Evolutionary conservation across 2,329 filamentous ascomycete genomes (phyloP).

Genomic region (Domatiomyces catenatus): DNA sequence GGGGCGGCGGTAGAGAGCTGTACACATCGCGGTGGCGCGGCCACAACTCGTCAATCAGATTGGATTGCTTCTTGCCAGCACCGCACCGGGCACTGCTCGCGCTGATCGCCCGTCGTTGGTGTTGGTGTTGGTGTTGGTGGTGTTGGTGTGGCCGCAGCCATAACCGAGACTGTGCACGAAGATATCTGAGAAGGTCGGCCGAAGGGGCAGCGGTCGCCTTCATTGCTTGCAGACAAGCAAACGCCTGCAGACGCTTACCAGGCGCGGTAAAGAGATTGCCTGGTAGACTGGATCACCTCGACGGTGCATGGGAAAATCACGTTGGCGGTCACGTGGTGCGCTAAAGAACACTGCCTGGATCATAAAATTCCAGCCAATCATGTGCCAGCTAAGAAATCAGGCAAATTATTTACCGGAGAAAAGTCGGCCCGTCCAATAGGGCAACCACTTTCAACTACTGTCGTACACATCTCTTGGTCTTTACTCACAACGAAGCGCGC

Average conservation of each 20-base stretch:
- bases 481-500: neutral
- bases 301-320: neutral
- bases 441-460: too few species aligned
- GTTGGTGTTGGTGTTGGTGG: too few species aligned
- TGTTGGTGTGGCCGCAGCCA: neutral
- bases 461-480: neutral
- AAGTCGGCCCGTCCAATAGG: too few species aligned
- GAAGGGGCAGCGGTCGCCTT: slow-evolving; percentile 30
- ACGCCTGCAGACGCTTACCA: neutral
- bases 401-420: too few species aligned
- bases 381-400: too few species aligned
- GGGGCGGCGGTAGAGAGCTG: slow-evolving; percentile 13
- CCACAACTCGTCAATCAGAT: slow-evolving; percentile 10
- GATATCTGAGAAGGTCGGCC: slow-evolving; percentile 50
- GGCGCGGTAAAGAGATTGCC: neutral
- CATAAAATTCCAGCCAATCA: neutral
- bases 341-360: neutral
- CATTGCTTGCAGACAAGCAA: slow-evolving; percentile 7
- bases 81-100: neutral
- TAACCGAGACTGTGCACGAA: slow-evolving; percentile 45
- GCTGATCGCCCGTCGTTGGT: slow-evolving; percentile 12
- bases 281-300: neutral
- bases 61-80: neutral
- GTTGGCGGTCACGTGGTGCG: neutral
- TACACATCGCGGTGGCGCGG: slow-evolving; percentile 10